Conservation (phyloP, 2,329 filamentous ascomycete species). For the Arthroderma sp. region DNA sequence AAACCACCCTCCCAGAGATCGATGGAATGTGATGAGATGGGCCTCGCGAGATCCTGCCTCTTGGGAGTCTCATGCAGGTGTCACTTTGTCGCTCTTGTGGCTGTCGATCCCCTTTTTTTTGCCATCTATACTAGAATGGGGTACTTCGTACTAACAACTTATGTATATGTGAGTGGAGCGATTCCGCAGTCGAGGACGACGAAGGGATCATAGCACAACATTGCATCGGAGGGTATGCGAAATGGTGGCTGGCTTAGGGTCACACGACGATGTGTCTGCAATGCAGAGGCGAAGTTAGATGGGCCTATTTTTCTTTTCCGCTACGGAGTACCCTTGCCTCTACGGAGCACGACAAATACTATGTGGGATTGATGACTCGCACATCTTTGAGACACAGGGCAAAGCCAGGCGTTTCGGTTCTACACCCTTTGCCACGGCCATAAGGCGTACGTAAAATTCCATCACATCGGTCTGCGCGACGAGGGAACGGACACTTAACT, state of each 20-base stretch:
- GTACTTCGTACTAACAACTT: not conserved
- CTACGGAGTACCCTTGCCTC: not conserved
- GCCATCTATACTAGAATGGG: not conserved
- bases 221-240: not conserved
- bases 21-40: slow-evolving; percentile 4
- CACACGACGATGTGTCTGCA: slow-evolving; percentile 2
- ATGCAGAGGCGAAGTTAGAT: not conserved
- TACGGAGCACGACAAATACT: too few species aligned
- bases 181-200: not conserved
- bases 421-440: not conserved
- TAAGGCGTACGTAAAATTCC: slow-evolving; percentile 1
- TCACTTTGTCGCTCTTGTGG: not conserved
- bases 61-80: slow-evolving; percentile 1
- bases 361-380: not conserved
- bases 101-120: slow-evolving; percentile 1
- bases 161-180: slow-evolving; percentile 3
- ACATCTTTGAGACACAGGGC: not conserved
- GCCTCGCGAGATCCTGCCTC: not conserved
- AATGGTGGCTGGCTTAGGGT: not conserved
- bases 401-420: not conserved
- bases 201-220: slow-evolving; percentile 4
- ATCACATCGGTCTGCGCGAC: slow-evolving; percentile 4
- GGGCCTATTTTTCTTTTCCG: not conserved
- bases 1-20: not conserved
- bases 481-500: not conserved